Base-by-base conservation (phyloP, 2,329 filamentous ascomycete species). In the Alternaria gaisen region DNA sequence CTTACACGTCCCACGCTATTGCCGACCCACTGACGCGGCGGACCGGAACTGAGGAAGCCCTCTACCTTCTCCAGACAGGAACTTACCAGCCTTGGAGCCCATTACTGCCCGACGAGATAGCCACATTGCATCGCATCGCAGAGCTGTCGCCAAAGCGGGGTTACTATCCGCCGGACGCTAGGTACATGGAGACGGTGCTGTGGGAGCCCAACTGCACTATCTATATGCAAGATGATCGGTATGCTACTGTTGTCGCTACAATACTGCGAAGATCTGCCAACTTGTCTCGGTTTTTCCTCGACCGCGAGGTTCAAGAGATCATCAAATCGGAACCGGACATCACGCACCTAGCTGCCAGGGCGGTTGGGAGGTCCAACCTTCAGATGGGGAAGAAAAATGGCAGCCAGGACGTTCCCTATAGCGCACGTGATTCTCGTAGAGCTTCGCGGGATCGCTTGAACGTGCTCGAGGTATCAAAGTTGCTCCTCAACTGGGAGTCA, bases 41-140 rank as follows among this genome's bases (percentile, higher is more conserved):
- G 0, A 90, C 87, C 0, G 89, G 89, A 0, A 84, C 82, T 0
- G 88, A 91, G 67, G 87, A 90, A 71, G 83, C 87, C 0, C 60
- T 88, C 0, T 73, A 80, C 2, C 82, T 80, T 28, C 75, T 90
- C 0, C 67, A 73, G 3, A 86, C 86, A 0, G 85, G 83, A 0
- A 73, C 76, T 2, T 84, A 82, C 34, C 83, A 85, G 34, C 76
- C 76, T 3, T 76, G 74, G 73, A 61, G 20, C 10, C 67, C 71
- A 1, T 43, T 79, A 2, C 14, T n/a, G 4, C 2, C 18, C 0
- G 24, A 34, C 0, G 18, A 47, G 8, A 11, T 64, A 4, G 11
- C 41, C 0, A 58, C 72, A 1, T 30, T 77, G 26, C 12, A 56
- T 0, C 20, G 26, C 1, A 72, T 83, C 6, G 75, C 78, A 2